Conservation (phyloP, 208 protist genomes). For the Leishmania aethiopica region DNA sequence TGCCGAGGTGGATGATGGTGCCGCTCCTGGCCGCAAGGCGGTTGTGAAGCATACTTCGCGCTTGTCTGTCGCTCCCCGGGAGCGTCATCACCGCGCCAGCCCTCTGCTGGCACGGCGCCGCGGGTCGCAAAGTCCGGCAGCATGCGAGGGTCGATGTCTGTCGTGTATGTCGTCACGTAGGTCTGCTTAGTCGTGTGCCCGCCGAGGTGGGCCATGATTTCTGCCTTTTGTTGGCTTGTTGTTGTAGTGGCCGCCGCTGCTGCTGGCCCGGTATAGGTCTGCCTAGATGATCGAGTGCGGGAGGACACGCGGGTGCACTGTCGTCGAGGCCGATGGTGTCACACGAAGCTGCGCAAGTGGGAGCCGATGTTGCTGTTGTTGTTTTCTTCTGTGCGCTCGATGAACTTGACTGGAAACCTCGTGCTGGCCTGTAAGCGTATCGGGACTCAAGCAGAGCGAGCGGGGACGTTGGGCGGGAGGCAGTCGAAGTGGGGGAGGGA, state of each 20-base stretch:
- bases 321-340: neutral
- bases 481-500: neutral
- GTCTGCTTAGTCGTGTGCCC: constrained; percentile 40
- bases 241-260: neutral
- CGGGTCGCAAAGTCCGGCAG: constrained; percentile 37
- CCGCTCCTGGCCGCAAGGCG: neutral
- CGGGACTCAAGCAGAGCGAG: neutral
- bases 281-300: neutral
- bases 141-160: constrained; percentile 44
- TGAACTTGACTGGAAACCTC: neutral
- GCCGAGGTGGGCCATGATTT: constrained; percentile 13
- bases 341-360: neutral
- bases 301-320: neutral
- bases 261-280: neutral
- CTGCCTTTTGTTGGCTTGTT: neutral
- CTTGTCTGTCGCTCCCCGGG: neutral
- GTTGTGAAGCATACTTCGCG: neutral
- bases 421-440: neutral
- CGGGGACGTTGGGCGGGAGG: neutral
- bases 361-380: neutral
- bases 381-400: neutral
- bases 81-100: neutral
- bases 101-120: constrained; percentile 12
- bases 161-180: constrained; percentile 40
- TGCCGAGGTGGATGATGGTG: neutral